Conservation (phyloP, 129 eudicot species). For the Chrysanthemum seticuspe region DNA sequence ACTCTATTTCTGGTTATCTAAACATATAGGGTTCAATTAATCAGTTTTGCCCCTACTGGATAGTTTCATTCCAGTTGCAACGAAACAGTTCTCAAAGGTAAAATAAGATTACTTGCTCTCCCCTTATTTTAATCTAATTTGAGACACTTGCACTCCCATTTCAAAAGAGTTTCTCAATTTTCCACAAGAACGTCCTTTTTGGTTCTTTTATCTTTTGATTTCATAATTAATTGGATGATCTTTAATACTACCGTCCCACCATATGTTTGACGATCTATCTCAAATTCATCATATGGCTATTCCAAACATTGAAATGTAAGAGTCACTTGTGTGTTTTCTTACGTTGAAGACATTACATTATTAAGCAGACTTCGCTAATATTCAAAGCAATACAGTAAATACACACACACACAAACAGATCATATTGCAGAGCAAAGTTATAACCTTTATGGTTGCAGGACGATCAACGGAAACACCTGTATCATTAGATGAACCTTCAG, state of each 20-base stretch:
- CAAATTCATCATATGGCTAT: no score
- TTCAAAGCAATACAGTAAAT: background rate
- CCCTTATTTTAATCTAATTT: no score
- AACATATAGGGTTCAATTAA: no score
- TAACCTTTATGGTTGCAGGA: conserved; percentile 58
- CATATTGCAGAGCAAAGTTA: background rate
- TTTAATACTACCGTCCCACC: background rate
- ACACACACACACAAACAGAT: background rate
- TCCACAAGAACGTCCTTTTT: no score
- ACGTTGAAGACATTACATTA: background rate
- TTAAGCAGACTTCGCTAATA: background rate
- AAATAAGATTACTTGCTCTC: no score
- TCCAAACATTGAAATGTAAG: background rate
- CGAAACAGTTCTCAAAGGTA: no score
- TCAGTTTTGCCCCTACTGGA: no score
- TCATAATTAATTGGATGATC: background rate
- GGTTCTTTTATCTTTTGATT: no score
- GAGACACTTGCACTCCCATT: no score
- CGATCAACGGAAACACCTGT: conserved; percentile 49
- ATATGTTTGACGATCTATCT: background rate
- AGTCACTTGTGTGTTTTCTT: background rate
- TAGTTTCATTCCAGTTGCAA: no score
- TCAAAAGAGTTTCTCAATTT: no score
- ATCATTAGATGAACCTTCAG: conserved; percentile 39
- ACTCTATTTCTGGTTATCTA: background rate